Conservation (phyloP, 2,329 filamentous ascomycete genomes). For the Penicillium brevicompactum region DNA sequence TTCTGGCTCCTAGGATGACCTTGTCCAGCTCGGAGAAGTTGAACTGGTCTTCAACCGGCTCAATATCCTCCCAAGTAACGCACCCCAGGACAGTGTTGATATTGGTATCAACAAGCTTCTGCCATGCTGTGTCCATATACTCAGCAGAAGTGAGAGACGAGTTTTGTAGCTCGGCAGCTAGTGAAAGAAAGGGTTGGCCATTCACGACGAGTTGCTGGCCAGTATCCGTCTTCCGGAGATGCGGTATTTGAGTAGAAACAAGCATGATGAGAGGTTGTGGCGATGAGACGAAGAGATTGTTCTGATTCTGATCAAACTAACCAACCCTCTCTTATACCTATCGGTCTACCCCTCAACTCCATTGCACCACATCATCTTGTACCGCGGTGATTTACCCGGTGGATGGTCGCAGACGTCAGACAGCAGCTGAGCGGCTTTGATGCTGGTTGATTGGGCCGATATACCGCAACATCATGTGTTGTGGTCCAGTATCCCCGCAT, state of each 20-base stretch:
- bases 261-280: neutral
- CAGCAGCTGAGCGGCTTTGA: neutral
- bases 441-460: neutral
- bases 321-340: slow-evolving; percentile 1
- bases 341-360: slow-evolving; percentile 2
- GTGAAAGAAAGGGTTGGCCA: slow-evolving; percentile 48
- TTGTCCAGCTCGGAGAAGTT: slow-evolving; percentile 47
- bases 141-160: slow-evolving; percentile 49
- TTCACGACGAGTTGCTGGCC: slow-evolving; percentile 46
- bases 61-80: slow-evolving; percentile 52
- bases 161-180: slow-evolving; percentile 52
- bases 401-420: neutral
- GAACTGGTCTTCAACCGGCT: slow-evolving; percentile 48
- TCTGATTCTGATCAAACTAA: neutral
- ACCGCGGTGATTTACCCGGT: neutral
- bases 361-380: neutral
- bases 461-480: neutral
- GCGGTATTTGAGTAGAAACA: slow-evolving; percentile 13
- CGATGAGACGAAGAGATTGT: neutral
- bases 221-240: slow-evolving; percentile 9
- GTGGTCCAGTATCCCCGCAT: neutral
- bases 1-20: slow-evolving; percentile 41
- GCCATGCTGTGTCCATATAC: slow-evolving; percentile 50
- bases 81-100: slow-evolving; percentile 51
- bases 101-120: slow-evolving; percentile 43